Evolutionary conservation across 306 rosid species (phyloP).

Genomic region (Abrus precatorius): DNA sequence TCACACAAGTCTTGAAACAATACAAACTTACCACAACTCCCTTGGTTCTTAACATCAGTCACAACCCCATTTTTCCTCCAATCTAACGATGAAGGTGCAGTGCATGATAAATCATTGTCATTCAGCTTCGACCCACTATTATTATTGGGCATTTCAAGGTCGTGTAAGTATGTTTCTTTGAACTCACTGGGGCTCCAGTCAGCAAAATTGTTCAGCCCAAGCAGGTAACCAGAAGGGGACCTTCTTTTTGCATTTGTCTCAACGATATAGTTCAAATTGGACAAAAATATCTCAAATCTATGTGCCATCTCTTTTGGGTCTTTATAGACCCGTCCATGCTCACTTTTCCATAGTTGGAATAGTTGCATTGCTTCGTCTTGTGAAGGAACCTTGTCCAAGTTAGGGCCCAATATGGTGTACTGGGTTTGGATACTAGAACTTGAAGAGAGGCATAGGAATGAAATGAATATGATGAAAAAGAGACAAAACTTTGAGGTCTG

Average conservation of each 20-base stretch:
- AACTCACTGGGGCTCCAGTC: conserved; percentile 62
- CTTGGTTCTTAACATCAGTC: conserved; percentile 60
- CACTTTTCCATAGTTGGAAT: conserved; percentile 55
- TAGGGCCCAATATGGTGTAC: conserved; percentile 43
- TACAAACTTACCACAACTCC: conserved; percentile 49
- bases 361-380: conserved; percentile 53
- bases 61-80: conserved; percentile 64
- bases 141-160: neutral
- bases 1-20: no score
- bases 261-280: conserved; percentile 51
- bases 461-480: neutral
- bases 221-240: neutral
- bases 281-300: conserved; percentile 58
- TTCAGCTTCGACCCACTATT: neutral
- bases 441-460: conserved; percentile 41
- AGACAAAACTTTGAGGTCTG: neutral
- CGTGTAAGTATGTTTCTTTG: conserved; percentile 15
- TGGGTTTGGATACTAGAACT: conserved; percentile 37
- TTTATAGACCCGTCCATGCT: conserved; percentile 53
- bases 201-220: conserved; percentile 64
- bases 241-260: conserved; percentile 52
- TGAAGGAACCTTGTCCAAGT: conserved; percentile 42
- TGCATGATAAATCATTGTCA: neutral
- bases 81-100: conserved; percentile 53
- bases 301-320: conserved; percentile 48